phyloP scores from a whole-genome alignment of 805 yeast genomes.

The Hanseniaspora hatyaiensis region DNA sequence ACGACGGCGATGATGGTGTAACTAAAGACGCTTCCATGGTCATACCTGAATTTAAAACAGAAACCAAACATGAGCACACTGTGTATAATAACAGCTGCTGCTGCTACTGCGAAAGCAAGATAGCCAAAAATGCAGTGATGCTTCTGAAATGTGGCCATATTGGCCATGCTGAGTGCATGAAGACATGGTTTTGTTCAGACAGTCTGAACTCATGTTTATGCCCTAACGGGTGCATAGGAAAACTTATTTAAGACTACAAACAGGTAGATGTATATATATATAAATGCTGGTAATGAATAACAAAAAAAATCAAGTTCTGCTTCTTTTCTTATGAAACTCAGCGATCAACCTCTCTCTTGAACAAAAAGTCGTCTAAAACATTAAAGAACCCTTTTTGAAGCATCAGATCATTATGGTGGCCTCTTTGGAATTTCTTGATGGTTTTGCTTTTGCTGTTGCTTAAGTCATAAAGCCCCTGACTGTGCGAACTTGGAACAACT shows the following conservation, averaged over 20 bases:
- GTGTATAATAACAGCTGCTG: no score
- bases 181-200: conserved; percentile 61
- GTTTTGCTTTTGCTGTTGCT: conserved; percentile 42
- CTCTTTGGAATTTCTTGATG: conserved; percentile 43
- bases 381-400: conserved; percentile 71
- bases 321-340: not conserved
- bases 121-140: conserved; percentile 56
- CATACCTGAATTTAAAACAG: conserved; percentile 49
- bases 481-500: conserved; percentile 80
- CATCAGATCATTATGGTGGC: conserved; percentile 77
- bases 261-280: not conserved
- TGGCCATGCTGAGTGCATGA: conserved; percentile 72
- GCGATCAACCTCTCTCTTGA: conserved; percentile 18
- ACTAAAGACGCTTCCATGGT: conserved; percentile 21
- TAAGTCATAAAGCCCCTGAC: conserved; percentile 46
- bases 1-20: conserved; percentile 33
- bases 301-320: no score
- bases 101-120: conserved; percentile 62
- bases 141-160: conserved; percentile 70
- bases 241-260: conserved; percentile 14
- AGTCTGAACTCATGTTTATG: conserved; percentile 46
- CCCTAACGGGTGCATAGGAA: conserved; percentile 51
- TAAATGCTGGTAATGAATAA: not conserved
- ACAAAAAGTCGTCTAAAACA: conserved; percentile 43
- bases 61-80: conserved; percentile 43